Evolutionary conservation across 768 basidiomycete species (phyloP), one percentile per base, ranked within the genome.

Genomic region (Lepiota subincarnata): DNA sequence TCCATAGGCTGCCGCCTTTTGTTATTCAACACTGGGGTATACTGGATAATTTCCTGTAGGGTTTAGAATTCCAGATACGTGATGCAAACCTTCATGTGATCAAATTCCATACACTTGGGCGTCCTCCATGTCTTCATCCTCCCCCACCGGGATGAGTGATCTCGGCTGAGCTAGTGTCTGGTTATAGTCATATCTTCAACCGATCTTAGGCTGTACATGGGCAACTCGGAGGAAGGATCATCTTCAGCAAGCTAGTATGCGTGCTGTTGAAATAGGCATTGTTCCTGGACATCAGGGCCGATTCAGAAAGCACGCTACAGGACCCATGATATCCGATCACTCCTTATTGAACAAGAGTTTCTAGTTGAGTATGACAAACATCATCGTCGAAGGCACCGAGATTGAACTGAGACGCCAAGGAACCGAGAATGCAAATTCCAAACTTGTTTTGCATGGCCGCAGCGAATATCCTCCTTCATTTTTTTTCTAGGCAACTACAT

Each of bases 341-440:
- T 91, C 95, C 83, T 97, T 97, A 20, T 84, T 87, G 63, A 88
- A 89, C 6, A 98, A 65, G n/a, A 96, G 97, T 99, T 71, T 98
- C 97, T 55, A 99, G 69, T 66, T 84, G 87, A 4, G 97, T 98
- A 31, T 92, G 80, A 64, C 90, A 95, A 11, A 92, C 77, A 65
- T 99, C 97, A 60, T 99, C 97, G 53, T 88, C 82, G 66, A 98
- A 97, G 0, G 80, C 76, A 50, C 89, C 89, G 63, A 99, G 65
- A 63, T 92, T 87, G 75, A 99, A 98, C 66, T 96, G 89, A 41
- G 92, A 95, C 0, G 97, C 99, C 2, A 96, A 81, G 55, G 93
- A 95, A 66, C 99, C 97, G 61, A 98, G 69, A 6, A 94, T 85
- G 64, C 92, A 96, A 39, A 98, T 71, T 0, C 97, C 97, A 62